These are phyloP conservation scores for Chalara sp. DNA, from an alignment of 2,329 filamentous ascomycete species.

Conservation along the genomic window DNA sequence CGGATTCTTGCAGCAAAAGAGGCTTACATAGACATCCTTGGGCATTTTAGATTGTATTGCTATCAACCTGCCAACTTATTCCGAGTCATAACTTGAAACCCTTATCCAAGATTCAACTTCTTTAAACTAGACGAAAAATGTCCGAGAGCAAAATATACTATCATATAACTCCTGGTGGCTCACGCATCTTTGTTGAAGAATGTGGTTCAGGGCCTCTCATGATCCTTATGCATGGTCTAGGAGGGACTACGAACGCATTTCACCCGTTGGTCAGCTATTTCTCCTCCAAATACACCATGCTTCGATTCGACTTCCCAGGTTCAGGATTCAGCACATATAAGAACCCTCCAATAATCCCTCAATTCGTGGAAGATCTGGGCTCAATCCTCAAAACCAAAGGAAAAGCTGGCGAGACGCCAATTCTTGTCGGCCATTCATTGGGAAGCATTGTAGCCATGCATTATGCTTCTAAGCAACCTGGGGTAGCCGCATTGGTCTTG, in stretches of 20 bases:
- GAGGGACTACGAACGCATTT: slow-evolving; percentile 15
- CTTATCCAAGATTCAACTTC: too few relatives aligned
- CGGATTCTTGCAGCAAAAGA: too few relatives aligned
- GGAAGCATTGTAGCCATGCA: slow-evolving; percentile 31
- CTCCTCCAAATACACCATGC: slow-evolving; percentile 12
- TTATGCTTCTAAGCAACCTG: slow-evolving; percentile 26
- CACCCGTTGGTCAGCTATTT: slow-evolving; percentile 13
- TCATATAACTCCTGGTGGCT: slow-evolving; percentile 18
- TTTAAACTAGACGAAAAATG: slow-evolving; percentile 1
- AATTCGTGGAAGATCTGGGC: slow-evolving; percentile 11
- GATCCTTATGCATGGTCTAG: slow-evolving; percentile 26
- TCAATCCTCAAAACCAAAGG: slow-evolving; percentile 8
- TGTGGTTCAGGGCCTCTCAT: slow-evolving; percentile 19
- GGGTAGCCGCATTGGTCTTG: slow-evolving; percentile 23
- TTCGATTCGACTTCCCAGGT: slow-evolving; percentile 14
- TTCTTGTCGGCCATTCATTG: slow-evolving; percentile 31
- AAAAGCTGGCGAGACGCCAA: slow-evolving; percentile 1
- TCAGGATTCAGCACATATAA: slow-evolving; percentile 16
- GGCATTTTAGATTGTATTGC: too few relatives aligned
- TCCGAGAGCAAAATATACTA: slow-evolving; percentile 22
- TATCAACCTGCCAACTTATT: too few relatives aligned
- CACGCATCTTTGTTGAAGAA: slow-evolving; percentile 19
- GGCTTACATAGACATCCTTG: too few relatives aligned
- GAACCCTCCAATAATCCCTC: slow-evolving; percentile 8
- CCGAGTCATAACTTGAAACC: too few relatives aligned